Evolutionary conservation across 1,139 yeast genomes (phyloP), one percentile per base, ranked within the genome.

Genomic region (Lodderomyces oxycetoniae): DNA sequence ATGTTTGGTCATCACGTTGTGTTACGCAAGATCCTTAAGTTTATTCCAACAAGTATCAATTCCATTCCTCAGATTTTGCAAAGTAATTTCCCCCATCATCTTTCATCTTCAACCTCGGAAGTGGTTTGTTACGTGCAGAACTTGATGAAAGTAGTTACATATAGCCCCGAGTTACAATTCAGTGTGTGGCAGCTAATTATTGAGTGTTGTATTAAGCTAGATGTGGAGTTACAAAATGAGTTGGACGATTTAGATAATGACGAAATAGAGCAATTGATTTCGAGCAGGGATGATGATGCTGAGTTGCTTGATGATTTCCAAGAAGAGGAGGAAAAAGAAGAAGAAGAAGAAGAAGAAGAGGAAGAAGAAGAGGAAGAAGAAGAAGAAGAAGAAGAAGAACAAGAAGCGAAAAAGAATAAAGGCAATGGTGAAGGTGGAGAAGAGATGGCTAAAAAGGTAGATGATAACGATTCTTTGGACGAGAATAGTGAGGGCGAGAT

Each of bases 211-310:
- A 87, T 91, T 41, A 85, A 87, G 46, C 66, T 91, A 30, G 98
- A 91, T 58, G 96, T 89, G n/a, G 97, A 88, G 56, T 66, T 89
- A 40, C 96, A 87, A 52, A 88, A 86, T 49, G 94, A 84, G 49
- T 60, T 85, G 42, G 95, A 86, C 46, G 95, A 86, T 44, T 64
- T 82, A 36, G 74, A 67, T 41, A 95, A 86, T 50, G 95, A 85
- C 36, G 86, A 79, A 39, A 75, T 77, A 31, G 82, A 79, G 26
- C 82, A 74, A 25, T 74, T 71, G 17, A 74, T 71, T n/a, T 74
- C 70, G 25, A 77, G 71, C 1, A 70, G 63, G 4, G 79, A 70
- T 3, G 76, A 66, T 1, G 62, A 55, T 11, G 57, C 46, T 4
- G 63, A 51, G 9, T 53, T 46, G 19, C 52, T 50, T 17, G 57